These are phyloP conservation scores for Grigorovia transvaalensis DNA, from an alignment of 805 yeast genomes.

Conservation along the genomic window DNA sequence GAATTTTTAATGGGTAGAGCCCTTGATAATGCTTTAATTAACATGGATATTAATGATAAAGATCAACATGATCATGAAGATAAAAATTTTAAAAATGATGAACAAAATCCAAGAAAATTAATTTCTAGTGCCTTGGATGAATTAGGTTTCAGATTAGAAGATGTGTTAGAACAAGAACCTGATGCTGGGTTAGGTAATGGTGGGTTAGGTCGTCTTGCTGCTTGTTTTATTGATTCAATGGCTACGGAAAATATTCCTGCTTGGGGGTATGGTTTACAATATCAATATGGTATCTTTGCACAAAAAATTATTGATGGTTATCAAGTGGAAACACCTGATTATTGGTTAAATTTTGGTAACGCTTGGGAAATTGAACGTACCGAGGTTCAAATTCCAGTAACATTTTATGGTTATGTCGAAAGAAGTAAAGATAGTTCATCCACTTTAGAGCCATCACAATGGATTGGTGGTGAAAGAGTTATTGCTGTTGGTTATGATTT, in stretches of 20 bases:
- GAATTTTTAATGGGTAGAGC: conserved; percentile 95
- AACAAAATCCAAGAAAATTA: conserved; percentile 36
- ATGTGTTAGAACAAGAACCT: conserved; percentile 73
- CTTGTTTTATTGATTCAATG: conserved; percentile 84
- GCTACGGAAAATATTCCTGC: conserved; percentile 82
- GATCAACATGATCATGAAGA: conserved; percentile 5
- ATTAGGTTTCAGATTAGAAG: conserved; percentile 82
- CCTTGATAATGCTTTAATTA: conserved; percentile 84
- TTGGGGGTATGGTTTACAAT: conserved; percentile 93
- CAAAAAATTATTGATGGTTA: conserved; percentile 85
- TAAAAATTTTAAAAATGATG: conserved; percentile 4
- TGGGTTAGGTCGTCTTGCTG: conserved; percentile 89
- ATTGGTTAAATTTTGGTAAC: conserved; percentile 80
- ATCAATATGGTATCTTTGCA: conserved; percentile 87
- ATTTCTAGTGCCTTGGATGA: conserved; percentile 50
- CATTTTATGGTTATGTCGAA: conserved; percentile 75
- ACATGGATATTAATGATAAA: conserved; percentile 40
- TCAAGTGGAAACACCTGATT: conserved; percentile 91
- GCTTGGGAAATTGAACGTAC: conserved; percentile 90
- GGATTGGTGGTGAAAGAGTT: conserved; percentile 87
- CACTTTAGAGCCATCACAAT: conserved; percentile 51
- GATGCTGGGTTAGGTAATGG: conserved; percentile 96
- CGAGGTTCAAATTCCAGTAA: conserved; percentile 83
- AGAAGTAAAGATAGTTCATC: conserved; percentile 40
- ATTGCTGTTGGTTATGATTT: conserved; percentile 84